Conservation (phyloP, 495 filamentous ascomycete species). For the Daldinia bambusicola region DNA sequence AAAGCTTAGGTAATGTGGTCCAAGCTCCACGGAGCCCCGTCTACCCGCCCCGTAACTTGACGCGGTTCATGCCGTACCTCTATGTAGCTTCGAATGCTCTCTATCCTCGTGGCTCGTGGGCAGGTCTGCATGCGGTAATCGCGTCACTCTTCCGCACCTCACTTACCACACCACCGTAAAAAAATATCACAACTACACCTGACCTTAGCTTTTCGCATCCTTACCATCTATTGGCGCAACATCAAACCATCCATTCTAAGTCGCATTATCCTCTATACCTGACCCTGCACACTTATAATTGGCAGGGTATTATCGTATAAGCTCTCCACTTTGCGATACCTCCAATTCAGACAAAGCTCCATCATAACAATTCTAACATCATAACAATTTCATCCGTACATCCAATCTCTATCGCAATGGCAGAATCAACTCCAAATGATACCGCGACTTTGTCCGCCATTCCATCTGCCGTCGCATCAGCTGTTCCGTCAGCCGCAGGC, state of each 20-base stretch:
- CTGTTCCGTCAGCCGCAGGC: constrained; percentile 36
- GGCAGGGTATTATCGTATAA: not conserved
- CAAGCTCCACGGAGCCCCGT: constrained; percentile 17
- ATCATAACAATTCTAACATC: constrained; percentile 13
- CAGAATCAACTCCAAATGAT: constrained; percentile 44
- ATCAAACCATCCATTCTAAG: not conserved
- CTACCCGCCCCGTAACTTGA: constrained; percentile 7
- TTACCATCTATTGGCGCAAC: constrained; percentile 4
- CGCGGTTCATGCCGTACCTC: constrained; percentile 34
- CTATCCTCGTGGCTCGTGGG: constrained; percentile 18
- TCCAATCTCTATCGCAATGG: constrained; percentile 36
- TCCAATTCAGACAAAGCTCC: not conserved
- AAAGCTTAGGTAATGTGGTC: constrained; percentile 6
- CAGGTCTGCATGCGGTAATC: constrained; percentile 42
- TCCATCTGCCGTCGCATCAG: constrained; percentile 43
- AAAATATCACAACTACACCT: constrained; percentile 11
- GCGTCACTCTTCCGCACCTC: constrained; percentile 34
- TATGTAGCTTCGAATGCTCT: not conserved
- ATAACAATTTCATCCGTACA: constrained; percentile 5
- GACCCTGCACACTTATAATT: not conserved
- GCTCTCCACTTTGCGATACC: not conserved
- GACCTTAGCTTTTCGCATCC: constrained; percentile 28
- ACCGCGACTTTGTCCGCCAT: constrained; percentile 41
- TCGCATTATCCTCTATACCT: not conserved
- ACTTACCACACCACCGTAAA: not conserved